Conservation (phyloP, 768 basidiomycete genomes). For the Auricularia sp. region DNA sequence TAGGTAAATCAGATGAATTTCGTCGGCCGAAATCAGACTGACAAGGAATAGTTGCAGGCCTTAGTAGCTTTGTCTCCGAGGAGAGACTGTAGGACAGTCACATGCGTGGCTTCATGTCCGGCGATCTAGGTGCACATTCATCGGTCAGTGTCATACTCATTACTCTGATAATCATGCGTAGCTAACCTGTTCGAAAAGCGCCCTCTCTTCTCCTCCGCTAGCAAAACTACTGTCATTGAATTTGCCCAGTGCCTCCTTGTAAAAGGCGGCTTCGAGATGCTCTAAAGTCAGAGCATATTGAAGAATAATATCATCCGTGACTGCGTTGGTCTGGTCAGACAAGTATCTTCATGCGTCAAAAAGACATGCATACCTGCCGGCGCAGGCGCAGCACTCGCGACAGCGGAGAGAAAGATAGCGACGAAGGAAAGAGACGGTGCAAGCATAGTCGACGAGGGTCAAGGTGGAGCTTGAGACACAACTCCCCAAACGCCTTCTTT, state of each 20-base stretch:
- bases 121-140: conserved; percentile 36
- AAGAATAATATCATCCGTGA: conserved; percentile 21
- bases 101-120: conserved; percentile 47
- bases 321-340: background rate
- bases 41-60: conserved; percentile 58
- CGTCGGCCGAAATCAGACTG: conserved; percentile 12
- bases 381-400: background rate
- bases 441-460: background rate
- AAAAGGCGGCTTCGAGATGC: conserved; percentile 39
- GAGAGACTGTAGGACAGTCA: conserved; percentile 36
- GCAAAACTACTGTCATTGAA: conserved; percentile 19
- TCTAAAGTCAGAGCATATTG: conserved; percentile 42
- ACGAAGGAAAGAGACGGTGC: background rate
- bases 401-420: background rate
- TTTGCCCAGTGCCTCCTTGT: conserved; percentile 32
- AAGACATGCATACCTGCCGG: no score
- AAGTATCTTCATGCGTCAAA: no score
- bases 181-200: background rate
- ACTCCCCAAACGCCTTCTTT: no score
- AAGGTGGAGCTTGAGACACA: no score
- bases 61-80: conserved; percentile 36
- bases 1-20: background rate
- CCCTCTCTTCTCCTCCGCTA: background rate
- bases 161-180: no score
- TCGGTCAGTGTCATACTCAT: conserved; percentile 25